Conservation (phyloP, 2,329 filamentous ascomycete genomes). For the Monosporascus sp. region DNA sequence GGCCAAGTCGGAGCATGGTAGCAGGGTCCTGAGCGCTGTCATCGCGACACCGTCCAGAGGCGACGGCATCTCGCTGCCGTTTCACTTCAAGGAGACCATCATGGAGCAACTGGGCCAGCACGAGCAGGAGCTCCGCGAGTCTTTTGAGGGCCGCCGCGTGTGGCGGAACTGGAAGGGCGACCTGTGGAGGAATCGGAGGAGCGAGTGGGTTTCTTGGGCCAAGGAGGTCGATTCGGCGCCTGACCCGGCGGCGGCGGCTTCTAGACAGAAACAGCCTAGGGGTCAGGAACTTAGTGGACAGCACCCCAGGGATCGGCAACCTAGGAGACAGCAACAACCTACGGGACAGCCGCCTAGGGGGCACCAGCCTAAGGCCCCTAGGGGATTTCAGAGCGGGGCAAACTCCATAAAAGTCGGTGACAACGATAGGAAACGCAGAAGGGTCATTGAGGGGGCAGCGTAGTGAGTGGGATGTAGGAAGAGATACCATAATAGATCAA, state of each 20-base stretch:
- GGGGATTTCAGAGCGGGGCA: background rate
- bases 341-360: no score
- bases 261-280: no score
- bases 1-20: slow-evolving; percentile 45
- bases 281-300: no score
- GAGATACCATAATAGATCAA: background rate
- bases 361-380: no score
- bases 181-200: slow-evolving; percentile 46
- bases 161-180: slow-evolving; percentile 57
- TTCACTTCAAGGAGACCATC: slow-evolving; percentile 53
- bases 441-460: background rate
- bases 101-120: slow-evolving; percentile 43
- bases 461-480: background rate
- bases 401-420: background rate
- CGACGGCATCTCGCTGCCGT: slow-evolving; percentile 44
- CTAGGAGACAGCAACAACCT: no score
- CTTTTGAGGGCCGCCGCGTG: slow-evolving; percentile 50
- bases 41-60: slow-evolving; percentile 45
- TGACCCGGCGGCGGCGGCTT: slow-evolving; percentile 3
- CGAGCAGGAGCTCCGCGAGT: slow-evolving; percentile 46
- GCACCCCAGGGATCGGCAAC: no score
- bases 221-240: slow-evolving; percentile 41
- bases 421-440: slow-evolving; percentile 6
- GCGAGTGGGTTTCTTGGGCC: slow-evolving; percentile 53
- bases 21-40: slow-evolving; percentile 46